phyloP scores from a whole-genome alignment of 305 asterid species.

The Plantago coronopus region DNA sequence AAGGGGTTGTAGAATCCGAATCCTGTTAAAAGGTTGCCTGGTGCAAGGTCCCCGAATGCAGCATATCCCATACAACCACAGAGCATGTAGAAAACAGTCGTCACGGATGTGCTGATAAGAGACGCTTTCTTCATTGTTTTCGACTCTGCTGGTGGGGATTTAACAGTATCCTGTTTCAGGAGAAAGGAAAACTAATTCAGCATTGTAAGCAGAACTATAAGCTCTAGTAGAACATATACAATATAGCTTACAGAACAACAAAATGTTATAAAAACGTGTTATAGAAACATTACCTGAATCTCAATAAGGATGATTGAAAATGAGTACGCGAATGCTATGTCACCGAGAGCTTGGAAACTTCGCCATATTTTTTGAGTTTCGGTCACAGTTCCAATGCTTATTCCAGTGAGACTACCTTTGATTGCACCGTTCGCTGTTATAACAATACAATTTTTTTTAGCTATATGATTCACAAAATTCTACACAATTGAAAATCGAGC shows the following conservation, averaged over 20 bases:
- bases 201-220: too few species aligned
- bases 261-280: too few species aligned
- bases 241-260: too few species aligned
- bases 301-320: constrained; percentile 78
- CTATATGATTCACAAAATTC: neutral
- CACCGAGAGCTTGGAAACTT: constrained; percentile 80
- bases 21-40: constrained; percentile 60
- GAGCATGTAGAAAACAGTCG: constrained; percentile 47
- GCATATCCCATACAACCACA: constrained; percentile 58
- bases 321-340: constrained; percentile 83
- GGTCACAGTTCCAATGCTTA: constrained; percentile 69
- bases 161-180: constrained; percentile 55
- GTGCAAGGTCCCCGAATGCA: constrained; percentile 56
- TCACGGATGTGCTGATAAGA: constrained; percentile 42
- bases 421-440: constrained; percentile 54
- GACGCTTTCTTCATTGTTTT: constrained; percentile 82
- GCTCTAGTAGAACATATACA: too few species aligned
- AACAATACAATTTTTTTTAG: neutral
- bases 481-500: neutral
- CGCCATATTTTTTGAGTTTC: constrained; percentile 72
- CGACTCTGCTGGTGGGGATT: constrained; percentile 76
- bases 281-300: constrained; percentile 47
- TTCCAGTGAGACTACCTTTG: constrained; percentile 75
- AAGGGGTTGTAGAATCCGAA: constrained; percentile 68
- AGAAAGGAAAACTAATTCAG: neutral